A percentile compares a stretch with the other conserved stretches of the same genome.
Evolutionary conservation across 2,329 filamentous ascomycete species (phyloP).

Genomic region (Balansia obtecta): DNA sequence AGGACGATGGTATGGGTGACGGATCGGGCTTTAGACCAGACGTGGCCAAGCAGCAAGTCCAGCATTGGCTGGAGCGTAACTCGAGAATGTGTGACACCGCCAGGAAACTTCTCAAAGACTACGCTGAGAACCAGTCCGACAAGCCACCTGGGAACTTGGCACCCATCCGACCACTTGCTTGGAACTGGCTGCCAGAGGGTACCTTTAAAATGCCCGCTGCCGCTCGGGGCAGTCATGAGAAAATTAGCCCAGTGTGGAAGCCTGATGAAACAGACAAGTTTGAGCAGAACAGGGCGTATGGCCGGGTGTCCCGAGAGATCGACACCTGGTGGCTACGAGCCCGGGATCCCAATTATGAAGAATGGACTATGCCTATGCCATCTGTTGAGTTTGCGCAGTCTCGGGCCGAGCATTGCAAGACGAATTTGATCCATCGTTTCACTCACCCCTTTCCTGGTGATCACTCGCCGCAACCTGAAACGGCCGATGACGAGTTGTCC

Average conservation of each 20-base stretch:
- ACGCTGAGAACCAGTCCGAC: constrained; percentile 36
- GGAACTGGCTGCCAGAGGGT: constrained; percentile 40
- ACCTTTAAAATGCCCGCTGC: constrained; percentile 18
- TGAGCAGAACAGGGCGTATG: constrained; percentile 45
- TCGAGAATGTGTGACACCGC: constrained; percentile 46
- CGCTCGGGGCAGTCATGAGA: constrained; percentile 26
- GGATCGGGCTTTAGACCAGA: constrained; percentile 41
- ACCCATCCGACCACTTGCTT: constrained; percentile 37
- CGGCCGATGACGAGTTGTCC: constrained; percentile 25
- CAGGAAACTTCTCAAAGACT: constrained; percentile 39
- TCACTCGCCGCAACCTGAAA: constrained; percentile 23
- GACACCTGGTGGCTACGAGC: constrained; percentile 53
- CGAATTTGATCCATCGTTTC: constrained; percentile 45
- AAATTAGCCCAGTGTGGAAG: constrained; percentile 36
- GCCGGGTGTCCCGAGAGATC: constrained; percentile 50
- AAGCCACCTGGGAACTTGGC: constrained; percentile 37
- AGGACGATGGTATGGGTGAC: constrained; percentile 40
- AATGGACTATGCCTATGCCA: constrained; percentile 47
- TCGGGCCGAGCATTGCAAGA: constrained; percentile 45
- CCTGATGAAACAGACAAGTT: constrained; percentile 42
- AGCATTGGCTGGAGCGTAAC: constrained; percentile 51
- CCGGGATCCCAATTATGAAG: constrained; percentile 46
- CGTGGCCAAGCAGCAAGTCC: constrained; percentile 46
- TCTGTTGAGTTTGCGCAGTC: constrained; percentile 46
- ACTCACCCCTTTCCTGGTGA: constrained; percentile 31